Percentiles rank a stretch among this genome's conserved stretches.
phyloP scores from a whole-genome alignment of 2,329 filamentous ascomycete species.

The Neofusicoccum sp. region DNA sequence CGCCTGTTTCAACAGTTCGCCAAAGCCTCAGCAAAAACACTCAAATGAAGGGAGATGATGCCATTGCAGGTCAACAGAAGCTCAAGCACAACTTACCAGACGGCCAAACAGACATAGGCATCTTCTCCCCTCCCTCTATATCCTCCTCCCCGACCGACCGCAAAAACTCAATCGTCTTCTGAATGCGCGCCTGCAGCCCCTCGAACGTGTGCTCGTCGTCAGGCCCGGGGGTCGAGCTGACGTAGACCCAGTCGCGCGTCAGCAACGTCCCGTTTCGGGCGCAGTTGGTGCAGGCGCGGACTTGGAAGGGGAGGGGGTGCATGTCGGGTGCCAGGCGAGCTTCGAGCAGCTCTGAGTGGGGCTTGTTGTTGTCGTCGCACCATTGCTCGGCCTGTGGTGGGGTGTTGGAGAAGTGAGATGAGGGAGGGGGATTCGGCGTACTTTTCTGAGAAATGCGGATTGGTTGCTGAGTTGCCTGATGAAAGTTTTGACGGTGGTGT shows the following conservation, averaged over 20 bases:
- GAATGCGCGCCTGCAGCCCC: constrained; percentile 49
- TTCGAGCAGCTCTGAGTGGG: constrained; percentile 37
- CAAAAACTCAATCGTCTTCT: constrained; percentile 48
- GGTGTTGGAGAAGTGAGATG: constrained; percentile 7
- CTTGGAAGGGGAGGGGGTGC: constrained; percentile 50
- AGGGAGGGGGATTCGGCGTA: constrained; percentile 40
- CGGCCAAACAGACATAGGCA: neutral
- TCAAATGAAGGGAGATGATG: neutral
- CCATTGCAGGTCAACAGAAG: neutral
- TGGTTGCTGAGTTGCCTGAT: constrained; percentile 45
- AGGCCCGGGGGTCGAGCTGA: constrained; percentile 24
- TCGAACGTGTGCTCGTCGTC: constrained; percentile 51
- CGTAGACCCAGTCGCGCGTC: constrained; percentile 31
- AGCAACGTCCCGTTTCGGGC: constrained; percentile 41
- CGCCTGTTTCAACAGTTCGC: constrained; percentile 21
- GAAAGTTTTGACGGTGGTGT: constrained; percentile 42
- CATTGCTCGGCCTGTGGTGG: neutral
- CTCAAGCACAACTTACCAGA: neutral
- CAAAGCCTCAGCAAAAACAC: too few species aligned
- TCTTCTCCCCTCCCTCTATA: constrained; percentile 36
- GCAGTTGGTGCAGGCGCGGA: constrained; percentile 45
- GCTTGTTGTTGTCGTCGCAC: neutral
- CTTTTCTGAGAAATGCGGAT: constrained; percentile 45
- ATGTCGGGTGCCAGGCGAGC: constrained; percentile 51
- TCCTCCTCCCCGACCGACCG: constrained; percentile 42